phyloP scores from a whole-genome alignment of 108 stramenopile species.

The Cyclostephanos invisitatus region DNA sequence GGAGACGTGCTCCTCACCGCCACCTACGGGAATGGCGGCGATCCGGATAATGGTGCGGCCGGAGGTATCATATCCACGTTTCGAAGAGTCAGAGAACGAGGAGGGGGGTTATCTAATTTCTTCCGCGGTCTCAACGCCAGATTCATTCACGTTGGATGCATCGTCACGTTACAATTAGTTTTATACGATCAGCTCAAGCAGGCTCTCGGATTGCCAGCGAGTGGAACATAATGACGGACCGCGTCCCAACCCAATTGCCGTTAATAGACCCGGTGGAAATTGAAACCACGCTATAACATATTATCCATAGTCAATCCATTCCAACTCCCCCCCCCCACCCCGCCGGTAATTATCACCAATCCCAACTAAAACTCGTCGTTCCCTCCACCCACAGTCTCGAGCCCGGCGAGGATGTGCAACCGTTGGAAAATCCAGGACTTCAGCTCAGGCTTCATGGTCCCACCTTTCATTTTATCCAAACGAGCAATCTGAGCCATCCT shows the following conservation, averaged over 20 bases:
- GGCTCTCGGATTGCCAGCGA: constrained; percentile 59
- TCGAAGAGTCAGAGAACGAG: constrained; percentile 17
- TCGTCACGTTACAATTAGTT: constrained; percentile 69
- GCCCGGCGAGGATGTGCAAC: constrained; percentile 38
- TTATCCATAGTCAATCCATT: neutral
- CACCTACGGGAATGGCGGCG: constrained; percentile 34
- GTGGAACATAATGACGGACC: constrained; percentile 26
- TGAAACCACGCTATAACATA: neutral
- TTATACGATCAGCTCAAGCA: constrained; percentile 68
- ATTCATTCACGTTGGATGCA: constrained; percentile 64
- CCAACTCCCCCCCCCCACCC: neutral
- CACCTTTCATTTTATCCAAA: constrained; percentile 46
- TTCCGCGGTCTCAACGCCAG: constrained; percentile 53
- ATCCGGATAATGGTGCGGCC: neutral
- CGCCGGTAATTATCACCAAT: too few species aligned
- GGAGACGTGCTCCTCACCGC: constrained; percentile 72
- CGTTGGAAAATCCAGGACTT: constrained; percentile 51
- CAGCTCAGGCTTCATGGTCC: constrained; percentile 53
- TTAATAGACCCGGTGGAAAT: neutral
- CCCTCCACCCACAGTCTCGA: constrained; percentile 13
- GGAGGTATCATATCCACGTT: constrained; percentile 36
- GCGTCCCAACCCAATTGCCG: neutral
- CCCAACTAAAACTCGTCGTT: constrained; percentile 33
- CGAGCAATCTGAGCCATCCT: constrained; percentile 40
- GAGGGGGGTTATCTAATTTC: constrained; percentile 43